phyloP scores from a whole-genome alignment of 495 filamentous ascomycete species.

The Podospora bellae-mahoneyi region DNA sequence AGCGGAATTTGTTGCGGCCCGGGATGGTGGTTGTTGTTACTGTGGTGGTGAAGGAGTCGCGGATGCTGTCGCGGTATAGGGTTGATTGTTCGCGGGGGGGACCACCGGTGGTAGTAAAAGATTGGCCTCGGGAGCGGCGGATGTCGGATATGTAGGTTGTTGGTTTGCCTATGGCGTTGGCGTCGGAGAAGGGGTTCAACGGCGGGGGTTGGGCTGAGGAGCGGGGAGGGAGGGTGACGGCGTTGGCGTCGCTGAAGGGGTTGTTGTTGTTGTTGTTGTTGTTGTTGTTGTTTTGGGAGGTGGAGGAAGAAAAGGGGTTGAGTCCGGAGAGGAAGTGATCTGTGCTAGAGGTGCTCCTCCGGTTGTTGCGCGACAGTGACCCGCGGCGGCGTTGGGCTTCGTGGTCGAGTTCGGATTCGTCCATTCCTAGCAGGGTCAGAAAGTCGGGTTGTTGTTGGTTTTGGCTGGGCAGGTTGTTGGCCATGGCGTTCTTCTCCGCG shows the following conservation, averaged over 20 bases:
- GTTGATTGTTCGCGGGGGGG: constrained; percentile 10
- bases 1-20: constrained; percentile 51
- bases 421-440: constrained; percentile 38
- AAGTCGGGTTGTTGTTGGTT: constrained; percentile 36
- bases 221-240: constrained; percentile 28
- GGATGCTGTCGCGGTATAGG: constrained; percentile 35
- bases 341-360: constrained; percentile 26
- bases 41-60: constrained; percentile 16
- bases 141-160: constrained; percentile 43
- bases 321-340: constrained; percentile 42
- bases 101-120: constrained; percentile 16
- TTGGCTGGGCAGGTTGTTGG: neutral
- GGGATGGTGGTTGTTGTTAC: constrained; percentile 18
- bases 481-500: constrained; percentile 23
- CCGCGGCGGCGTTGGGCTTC: constrained; percentile 32
- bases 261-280: constrained; percentile 14
- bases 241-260: constrained; percentile 44
- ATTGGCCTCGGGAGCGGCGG: constrained; percentile 43
- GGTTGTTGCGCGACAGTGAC: constrained; percentile 29
- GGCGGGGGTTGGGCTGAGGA: constrained; percentile 39
- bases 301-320: constrained; percentile 33
- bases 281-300: too few relatives aligned
- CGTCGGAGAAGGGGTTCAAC: constrained; percentile 46
- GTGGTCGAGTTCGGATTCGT: constrained; percentile 35
- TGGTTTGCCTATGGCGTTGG: constrained; percentile 35